Percentiles rank a stretch among this genome's conserved stretches.
phyloP scores from a whole-genome alignment of 257 asterid species.

The Perilla frutescens region DNA sequence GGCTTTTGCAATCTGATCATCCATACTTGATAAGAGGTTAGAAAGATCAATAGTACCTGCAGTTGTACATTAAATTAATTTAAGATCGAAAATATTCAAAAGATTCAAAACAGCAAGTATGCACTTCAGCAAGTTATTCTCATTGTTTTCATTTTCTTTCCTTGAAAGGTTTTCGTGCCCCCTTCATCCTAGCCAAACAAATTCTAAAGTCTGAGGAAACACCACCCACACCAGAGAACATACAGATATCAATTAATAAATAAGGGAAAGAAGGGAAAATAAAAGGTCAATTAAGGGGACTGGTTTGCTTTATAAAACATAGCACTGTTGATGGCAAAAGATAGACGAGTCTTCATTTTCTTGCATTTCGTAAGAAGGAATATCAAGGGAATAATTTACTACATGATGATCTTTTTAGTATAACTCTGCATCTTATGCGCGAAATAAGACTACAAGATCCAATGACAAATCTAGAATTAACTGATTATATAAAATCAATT shows the following conservation, averaged over 20 bases:
- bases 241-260: background rate
- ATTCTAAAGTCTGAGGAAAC: constrained; percentile 5
- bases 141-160: constrained; percentile 19
- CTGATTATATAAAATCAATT: no score
- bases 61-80: constrained; percentile 31
- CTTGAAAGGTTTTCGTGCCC: background rate
- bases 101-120: constrained; percentile 22
- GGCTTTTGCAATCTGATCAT: constrained; percentile 67
- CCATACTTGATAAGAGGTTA: constrained; percentile 69
- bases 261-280: background rate
- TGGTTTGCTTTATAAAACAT: no score
- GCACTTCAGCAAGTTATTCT: constrained; percentile 7
- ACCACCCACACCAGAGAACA: background rate
- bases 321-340: no score
- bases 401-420: no score
- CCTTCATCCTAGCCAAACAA: background rate
- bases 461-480: no score
- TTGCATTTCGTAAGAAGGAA: no score
- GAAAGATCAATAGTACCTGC: constrained; percentile 66
- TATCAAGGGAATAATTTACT: no score
- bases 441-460: no score
- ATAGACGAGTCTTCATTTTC: no score
- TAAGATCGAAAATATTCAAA: background rate
- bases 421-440: no score
- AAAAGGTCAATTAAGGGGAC: background rate